A percentile compares a stretch with the other conserved stretches of the same genome.
Evolutionary conservation across 2,329 filamentous ascomycete species (phyloP).

Genomic region (Fusarium bulbicola): DNA sequence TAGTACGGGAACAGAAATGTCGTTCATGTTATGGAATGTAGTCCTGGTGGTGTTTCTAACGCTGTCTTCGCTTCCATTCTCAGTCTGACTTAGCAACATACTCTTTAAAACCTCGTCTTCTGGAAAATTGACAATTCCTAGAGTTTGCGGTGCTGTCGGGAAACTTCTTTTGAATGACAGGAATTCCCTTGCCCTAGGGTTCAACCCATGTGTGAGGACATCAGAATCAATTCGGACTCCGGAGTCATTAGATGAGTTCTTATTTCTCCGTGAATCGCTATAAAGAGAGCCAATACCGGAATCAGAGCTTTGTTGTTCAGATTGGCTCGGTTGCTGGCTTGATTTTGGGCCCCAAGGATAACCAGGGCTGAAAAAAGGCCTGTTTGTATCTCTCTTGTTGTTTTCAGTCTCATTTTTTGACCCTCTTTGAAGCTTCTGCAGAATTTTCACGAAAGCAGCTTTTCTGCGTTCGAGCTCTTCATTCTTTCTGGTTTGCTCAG

Average conservation of each 20-base stretch:
- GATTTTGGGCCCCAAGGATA: not conserved
- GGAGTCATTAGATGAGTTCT: slow-evolving; percentile 32
- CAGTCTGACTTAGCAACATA: not conserved
- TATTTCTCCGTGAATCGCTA: not conserved
- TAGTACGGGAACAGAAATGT: not conserved
- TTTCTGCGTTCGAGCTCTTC: slow-evolving; percentile 23
- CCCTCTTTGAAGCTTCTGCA: slow-evolving; percentile 40
- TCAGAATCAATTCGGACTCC: slow-evolving; percentile 17
- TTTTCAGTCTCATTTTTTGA: not conserved
- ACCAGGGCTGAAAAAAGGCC: not conserved
- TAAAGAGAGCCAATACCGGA: slow-evolving; percentile 8
- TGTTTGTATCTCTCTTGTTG: not conserved
- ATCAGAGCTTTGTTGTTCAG: not conserved
- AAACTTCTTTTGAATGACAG: slow-evolving; percentile 39
- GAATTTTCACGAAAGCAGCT: slow-evolving; percentile 41
- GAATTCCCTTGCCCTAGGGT: slow-evolving; percentile 48
- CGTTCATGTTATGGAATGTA: not conserved
- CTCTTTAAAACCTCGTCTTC: not conserved
- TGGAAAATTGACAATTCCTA: not conserved
- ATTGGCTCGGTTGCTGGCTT: not conserved
- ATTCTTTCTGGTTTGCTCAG: not conserved
- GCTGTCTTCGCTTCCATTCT: not conserved
- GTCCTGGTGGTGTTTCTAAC: not conserved
- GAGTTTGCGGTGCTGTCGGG: not conserved
- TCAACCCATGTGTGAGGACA: slow-evolving; percentile 35